Conservation (phyloP, 2,329 filamentous ascomycete genomes). For the Epichloe bromicola region DNA sequence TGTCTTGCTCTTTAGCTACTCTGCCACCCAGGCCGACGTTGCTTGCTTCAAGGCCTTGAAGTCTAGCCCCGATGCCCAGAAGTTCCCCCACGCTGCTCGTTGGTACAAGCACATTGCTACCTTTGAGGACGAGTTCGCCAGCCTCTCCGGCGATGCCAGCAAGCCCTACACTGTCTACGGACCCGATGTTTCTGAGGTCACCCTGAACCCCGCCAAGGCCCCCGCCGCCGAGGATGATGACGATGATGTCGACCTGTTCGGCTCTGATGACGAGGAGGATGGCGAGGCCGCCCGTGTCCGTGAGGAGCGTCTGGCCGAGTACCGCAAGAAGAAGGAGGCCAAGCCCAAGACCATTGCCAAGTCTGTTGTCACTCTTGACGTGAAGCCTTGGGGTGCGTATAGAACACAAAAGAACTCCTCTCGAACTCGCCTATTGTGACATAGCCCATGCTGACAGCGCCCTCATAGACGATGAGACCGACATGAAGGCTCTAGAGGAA, state of each 20-base stretch:
- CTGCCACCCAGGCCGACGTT: constrained; percentile 88
- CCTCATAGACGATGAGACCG: constrained; percentile 71
- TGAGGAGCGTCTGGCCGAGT: constrained; percentile 83
- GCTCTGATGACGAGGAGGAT: constrained; percentile 86
- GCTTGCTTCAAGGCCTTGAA: constrained; percentile 85
- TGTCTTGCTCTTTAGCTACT: constrained; percentile 26
- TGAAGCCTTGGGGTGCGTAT: constrained; percentile 90
- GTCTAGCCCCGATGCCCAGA: constrained; percentile 60
- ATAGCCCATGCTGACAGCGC: background rate
- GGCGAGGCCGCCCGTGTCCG: constrained; percentile 71
- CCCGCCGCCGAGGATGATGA: constrained; percentile 54
- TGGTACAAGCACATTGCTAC: constrained; percentile 99
- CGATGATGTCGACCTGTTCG: constrained; percentile 87
- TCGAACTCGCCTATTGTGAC: background rate
- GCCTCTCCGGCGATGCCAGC: constrained; percentile 79
- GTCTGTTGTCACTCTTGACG: constrained; percentile 88
- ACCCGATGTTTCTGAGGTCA: constrained; percentile 64
- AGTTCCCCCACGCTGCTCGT: constrained; percentile 82
- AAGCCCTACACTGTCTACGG: constrained; percentile 86
- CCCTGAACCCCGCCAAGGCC: constrained; percentile 77
- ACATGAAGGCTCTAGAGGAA: constrained; percentile 71
- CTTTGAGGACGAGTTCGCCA: constrained; percentile 85
- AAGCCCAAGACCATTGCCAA: constrained; percentile 90
- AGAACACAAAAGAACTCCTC: background rate
- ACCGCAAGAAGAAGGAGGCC: constrained; percentile 91